A percentile compares a stretch with the other conserved stretches of the same genome.
Evolutionary conservation across 805 yeast genomes (phyloP).

Genomic region (Kockiozyma suomiensis): DNA sequence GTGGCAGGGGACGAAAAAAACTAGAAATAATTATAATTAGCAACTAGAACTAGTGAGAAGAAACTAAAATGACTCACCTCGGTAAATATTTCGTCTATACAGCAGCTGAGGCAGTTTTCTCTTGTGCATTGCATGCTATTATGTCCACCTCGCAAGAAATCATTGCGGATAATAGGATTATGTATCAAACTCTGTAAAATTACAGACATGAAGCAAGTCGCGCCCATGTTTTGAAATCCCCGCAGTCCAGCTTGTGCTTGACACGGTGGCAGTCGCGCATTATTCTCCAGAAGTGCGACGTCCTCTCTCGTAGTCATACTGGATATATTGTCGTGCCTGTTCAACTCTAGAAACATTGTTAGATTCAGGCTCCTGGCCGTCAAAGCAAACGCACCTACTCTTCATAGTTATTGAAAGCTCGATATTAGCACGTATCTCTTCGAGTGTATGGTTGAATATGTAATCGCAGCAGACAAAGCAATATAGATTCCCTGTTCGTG

Average conservation of each 20-base stretch:
- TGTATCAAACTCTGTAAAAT: slow-evolving; percentile 87
- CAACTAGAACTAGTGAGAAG: neutral
- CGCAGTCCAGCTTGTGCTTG: slow-evolving; percentile 62
- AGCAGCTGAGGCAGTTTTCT: slow-evolving; percentile 72
- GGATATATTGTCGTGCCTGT: neutral
- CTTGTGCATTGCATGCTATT: slow-evolving; percentile 51
- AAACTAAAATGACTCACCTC: slow-evolving; percentile 41
- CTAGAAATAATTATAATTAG: slow-evolving; percentile 1
- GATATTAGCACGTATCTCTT: slow-evolving; percentile 44
- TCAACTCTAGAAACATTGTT: slow-evolving; percentile 6
- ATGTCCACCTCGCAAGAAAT: slow-evolving; percentile 76
- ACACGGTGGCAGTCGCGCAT: slow-evolving; percentile 27
- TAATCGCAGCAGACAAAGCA: slow-evolving; percentile 81
- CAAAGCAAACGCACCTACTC: neutral
- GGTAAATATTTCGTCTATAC: slow-evolving; percentile 74
- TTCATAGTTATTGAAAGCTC: neutral
- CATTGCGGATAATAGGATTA: slow-evolving; percentile 81
- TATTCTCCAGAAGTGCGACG: slow-evolving; percentile 13
- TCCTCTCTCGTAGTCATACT: slow-evolving; percentile 24
- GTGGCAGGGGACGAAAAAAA: slow-evolving; percentile 66
- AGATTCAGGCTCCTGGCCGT: neutral
- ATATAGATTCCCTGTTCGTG: slow-evolving; percentile 65
- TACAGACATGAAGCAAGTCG: slow-evolving; percentile 96
- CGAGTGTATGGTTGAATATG: slow-evolving; percentile 62
- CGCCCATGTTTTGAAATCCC: slow-evolving; percentile 92